These are phyloP conservation scores for Trametes gibbosa DNA, from an alignment of 768 basidiomycete genomes.

Conservation along the genomic window DNA sequence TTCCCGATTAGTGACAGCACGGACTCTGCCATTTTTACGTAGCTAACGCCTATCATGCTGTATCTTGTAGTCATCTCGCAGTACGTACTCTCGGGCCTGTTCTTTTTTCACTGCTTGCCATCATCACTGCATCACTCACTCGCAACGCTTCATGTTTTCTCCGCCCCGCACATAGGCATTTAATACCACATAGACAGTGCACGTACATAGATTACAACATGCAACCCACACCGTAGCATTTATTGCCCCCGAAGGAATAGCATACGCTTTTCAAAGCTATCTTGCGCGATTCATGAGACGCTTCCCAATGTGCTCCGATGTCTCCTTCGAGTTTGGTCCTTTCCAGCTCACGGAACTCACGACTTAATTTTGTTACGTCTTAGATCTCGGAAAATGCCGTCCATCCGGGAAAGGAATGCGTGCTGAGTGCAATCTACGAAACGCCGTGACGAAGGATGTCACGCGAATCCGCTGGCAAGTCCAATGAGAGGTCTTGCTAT, in stretches of 20 bases:
- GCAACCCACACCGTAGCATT: neutral
- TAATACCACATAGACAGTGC: neutral
- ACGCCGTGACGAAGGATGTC: slow-evolving; percentile 1
- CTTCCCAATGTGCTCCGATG: too few relatives aligned
- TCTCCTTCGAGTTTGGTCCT: too few relatives aligned
- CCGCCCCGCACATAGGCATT: neutral
- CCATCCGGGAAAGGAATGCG: neutral
- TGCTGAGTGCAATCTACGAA: neutral
- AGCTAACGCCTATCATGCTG: slow-evolving; percentile 1
- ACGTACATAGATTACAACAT: neutral
- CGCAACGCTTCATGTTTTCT: neutral
- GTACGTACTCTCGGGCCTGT: neutral
- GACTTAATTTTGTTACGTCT: too few relatives aligned
- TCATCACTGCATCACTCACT: neutral
- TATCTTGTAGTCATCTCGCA: slow-evolving; percentile 4
- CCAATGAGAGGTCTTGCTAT: neutral
- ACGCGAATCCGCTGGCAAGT: neutral
- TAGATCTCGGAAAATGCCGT: neutral
- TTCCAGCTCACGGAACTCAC: too few relatives aligned
- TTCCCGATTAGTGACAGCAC: neutral
- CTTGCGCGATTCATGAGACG: too few relatives aligned
- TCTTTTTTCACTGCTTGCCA: neutral
- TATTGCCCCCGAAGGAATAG: too few relatives aligned
- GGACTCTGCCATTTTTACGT: neutral
- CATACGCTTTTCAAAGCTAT: too few relatives aligned